Percentiles rank a stretch among this genome's conserved stretches.
These are phyloP conservation scores for Erigeron canadensis DNA, from an alignment of 129 eudicot species.

Conservation along the genomic window DNA sequence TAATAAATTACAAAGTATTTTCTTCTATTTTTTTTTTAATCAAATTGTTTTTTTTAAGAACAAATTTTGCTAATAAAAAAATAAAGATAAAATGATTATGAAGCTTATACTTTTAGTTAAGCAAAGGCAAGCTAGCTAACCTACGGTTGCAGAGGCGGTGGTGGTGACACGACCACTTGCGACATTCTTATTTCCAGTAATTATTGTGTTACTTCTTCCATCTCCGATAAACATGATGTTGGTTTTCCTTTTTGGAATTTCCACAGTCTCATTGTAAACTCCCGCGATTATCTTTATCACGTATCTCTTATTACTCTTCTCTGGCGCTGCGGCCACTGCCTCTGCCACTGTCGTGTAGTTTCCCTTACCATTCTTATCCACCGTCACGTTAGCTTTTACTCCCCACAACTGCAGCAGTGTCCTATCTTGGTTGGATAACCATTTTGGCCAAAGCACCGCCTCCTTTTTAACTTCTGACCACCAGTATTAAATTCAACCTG, in stretches of 20 bases:
- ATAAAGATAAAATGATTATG: no score
- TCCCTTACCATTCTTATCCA: conserved; percentile 52
- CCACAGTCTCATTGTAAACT: conserved; percentile 44
- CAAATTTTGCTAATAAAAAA: no score
- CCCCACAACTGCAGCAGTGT: conserved; percentile 29
- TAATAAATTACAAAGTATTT: no score
- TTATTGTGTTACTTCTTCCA: conserved; percentile 47
- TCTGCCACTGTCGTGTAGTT: conserved; percentile 41
- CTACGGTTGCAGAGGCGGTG: conserved; percentile 53
- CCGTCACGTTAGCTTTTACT: conserved; percentile 30
- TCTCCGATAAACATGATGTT: conserved; percentile 63
- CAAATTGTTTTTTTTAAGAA: not conserved
- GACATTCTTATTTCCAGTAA: conserved; percentile 41
- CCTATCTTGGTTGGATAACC: conserved; percentile 39
- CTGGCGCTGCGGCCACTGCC: conserved; percentile 52
- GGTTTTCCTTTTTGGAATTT: conserved; percentile 37
- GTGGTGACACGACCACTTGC: conserved; percentile 38
- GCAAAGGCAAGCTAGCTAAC: conserved; percentile 24
- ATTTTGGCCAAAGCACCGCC: conserved; percentile 26
- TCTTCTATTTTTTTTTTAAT: no score
- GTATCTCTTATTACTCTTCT: conserved; percentile 32
- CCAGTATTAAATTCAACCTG: not conserved
- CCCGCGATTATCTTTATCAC: conserved; percentile 48
- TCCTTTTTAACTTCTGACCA: not conserved
- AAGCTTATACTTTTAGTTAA: not conserved